phyloP scores from a whole-genome alignment of 768 basidiomycete species.

The Tylopilus felleus region DNA sequence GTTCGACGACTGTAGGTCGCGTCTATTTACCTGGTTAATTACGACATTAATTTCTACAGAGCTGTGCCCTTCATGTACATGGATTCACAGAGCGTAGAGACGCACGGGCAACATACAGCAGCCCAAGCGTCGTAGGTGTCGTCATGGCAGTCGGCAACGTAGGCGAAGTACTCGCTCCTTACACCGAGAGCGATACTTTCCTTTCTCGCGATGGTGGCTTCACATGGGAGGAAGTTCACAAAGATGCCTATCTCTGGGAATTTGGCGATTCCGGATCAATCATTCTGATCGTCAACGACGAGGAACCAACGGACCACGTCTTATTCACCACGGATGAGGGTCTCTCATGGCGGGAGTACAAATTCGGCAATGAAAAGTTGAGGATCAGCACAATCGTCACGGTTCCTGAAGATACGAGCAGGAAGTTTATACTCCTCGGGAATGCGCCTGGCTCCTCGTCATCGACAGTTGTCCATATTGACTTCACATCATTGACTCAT shows the following conservation, averaged over 20 bases:
- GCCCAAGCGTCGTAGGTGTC: conserved; percentile 86
- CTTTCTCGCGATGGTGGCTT: conserved; percentile 95
- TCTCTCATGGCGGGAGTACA: conserved; percentile 80
- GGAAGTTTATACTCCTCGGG: conserved; percentile 87
- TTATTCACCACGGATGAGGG: conserved; percentile 92
- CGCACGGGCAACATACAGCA: conserved; percentile 89
- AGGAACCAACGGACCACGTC: conserved; percentile 85
- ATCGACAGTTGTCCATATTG: conserved; percentile 72
- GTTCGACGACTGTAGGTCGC: conserved; percentile 56
- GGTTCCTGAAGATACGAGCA: conserved; percentile 85
- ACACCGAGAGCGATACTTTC: conserved; percentile 92
- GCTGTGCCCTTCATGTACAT: conserved; percentile 86
- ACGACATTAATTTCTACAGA: conserved; percentile 39
- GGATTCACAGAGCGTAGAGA: conserved; percentile 94
- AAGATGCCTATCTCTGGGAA: conserved; percentile 97
- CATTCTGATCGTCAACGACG: conserved; percentile 92
- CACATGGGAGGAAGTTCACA: conserved; percentile 98
- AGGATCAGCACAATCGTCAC: conserved; percentile 78
- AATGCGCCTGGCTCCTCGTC: conserved; percentile 42
- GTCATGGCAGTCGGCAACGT: conserved; percentile 98
- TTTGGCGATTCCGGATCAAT: conserved; percentile 97
- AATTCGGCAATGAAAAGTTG: conserved; percentile 69
- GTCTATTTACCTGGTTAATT: background rate
- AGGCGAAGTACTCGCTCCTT: conserved; percentile 74
- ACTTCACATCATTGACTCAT: conserved; percentile 77